Evolutionary conservation across 2,329 filamentous ascomycete genomes (phyloP), one percentile per base, ranked within the genome.

Genomic region (Colletotrichum viniferum): DNA sequence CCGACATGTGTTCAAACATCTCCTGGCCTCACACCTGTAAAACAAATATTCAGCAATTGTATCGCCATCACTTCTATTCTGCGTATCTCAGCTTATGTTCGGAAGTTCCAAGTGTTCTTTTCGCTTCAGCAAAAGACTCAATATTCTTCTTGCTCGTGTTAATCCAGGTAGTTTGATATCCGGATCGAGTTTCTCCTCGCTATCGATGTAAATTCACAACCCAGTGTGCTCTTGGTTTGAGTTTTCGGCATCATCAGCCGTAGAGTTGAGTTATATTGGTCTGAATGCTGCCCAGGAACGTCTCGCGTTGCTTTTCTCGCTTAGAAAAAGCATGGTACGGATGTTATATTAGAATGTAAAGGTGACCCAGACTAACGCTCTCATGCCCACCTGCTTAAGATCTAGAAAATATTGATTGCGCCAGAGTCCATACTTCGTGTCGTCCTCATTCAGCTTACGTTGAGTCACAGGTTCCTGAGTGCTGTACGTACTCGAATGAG

Each of bases 131-230:
- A 10, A 10, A 43, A n/a, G 36, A 4, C 1, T 36, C 38, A 5
- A 43, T 3, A 43, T 1, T 5, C 38, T 18, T 43, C 18, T 43
- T 4, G 36, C 2, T 18, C 2, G 2, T 38, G 0, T 1, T 43
- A 18, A 43, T 10, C 38, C 1, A 10, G 4, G 16, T 10, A 5
- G 0, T 43, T 43, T 12, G 18, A 0, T 43, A n/a, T 43, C 18
- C 9, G 2, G 0, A 43, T n/a, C 38, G 2, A n/a, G 38, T n/a
- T 43, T 43, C 18, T n/a, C 38, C 2, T n/a, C 10, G 18, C 38
- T 10, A 43, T 5, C 4, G 1, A 10, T 2, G 38, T n/a, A 1
- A 43, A n/a, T 2, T 1, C 36, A 43, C 0, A 16, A 43, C 0
- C 4, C 5, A 43, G 4, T 16, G 14, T 38, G 14, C 14, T 9